Conservation (phyloP, 2,329 filamentous ascomycete species). For the Penicillium occitanis region DNA sequence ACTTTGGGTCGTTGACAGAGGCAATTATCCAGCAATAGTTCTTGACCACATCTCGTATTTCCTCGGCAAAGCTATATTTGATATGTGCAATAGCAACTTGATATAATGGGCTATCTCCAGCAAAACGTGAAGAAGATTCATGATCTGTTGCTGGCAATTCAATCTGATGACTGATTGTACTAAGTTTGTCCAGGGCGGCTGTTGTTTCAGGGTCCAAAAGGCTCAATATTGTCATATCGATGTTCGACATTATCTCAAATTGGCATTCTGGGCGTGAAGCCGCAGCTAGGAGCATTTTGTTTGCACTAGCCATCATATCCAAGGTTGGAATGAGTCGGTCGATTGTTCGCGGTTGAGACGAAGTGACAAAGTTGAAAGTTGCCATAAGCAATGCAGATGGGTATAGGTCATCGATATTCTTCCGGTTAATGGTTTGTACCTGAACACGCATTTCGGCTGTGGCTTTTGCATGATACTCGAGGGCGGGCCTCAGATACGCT, state of each 20-base stretch:
- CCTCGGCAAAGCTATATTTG: constrained; percentile 14
- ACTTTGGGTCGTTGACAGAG: neutral
- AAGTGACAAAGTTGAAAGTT: constrained; percentile 1
- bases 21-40: constrained; percentile 13
- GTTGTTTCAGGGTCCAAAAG: neutral
- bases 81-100: constrained; percentile 11
- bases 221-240: neutral
- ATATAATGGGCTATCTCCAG: neutral
- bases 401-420: neutral
- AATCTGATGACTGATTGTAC: constrained; percentile 1
- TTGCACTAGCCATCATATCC: neutral
- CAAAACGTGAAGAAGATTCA: neutral
- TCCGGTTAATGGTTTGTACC: neutral
- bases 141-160: neutral
- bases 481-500: neutral
- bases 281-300: neutral
- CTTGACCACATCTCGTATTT: neutral
- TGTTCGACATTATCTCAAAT: neutral
- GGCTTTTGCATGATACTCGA: constrained; percentile 9
- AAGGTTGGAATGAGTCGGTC: constrained; percentile 4
- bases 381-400: neutral
- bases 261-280: neutral
- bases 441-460: neutral
- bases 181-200: constrained; percentile 7
- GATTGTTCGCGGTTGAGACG: neutral